These are phyloP conservation scores for Inonotus obliquus DNA, from an alignment of 1,284 basidiomycete genomes.

Conservation along the genomic window DNA sequence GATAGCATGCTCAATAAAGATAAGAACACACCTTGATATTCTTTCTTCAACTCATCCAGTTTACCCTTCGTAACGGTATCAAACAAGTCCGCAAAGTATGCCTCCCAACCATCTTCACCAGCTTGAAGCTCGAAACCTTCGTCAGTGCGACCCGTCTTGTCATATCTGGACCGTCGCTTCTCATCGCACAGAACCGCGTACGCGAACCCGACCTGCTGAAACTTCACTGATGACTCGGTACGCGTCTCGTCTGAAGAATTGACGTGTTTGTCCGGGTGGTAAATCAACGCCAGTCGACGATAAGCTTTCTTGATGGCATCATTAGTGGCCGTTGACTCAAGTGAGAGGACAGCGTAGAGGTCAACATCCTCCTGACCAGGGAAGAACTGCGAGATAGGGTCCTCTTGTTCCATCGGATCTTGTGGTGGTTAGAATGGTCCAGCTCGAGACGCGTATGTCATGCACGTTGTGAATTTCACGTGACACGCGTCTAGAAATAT, in stretches of 20 bases:
- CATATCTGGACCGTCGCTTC: conserved; percentile 70
- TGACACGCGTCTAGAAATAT: not conserved
- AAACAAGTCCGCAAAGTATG: conserved; percentile 88
- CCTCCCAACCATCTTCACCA: conserved; percentile 88
- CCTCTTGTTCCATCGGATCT: conserved; percentile 55
- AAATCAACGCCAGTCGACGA: conserved; percentile 73
- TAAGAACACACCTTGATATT: conserved; percentile 73
- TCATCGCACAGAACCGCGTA: conserved; percentile 84
- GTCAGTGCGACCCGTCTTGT: conserved; percentile 78
- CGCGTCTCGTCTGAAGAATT: conserved; percentile 55
- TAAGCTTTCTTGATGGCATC: conserved; percentile 83
- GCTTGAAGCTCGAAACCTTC: conserved; percentile 68
- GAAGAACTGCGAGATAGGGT: conserved; percentile 78
- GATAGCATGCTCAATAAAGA: not conserved
- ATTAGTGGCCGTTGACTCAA: conserved; percentile 46
- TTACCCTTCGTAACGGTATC: conserved; percentile 80
- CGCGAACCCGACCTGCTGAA: conserved; percentile 89
- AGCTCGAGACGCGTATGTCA: not conserved
- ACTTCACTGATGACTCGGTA: conserved; percentile 63
- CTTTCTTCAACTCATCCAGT: conserved; percentile 85
- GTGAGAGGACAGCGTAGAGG: conserved; percentile 69
- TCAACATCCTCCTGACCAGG: conserved; percentile 63
- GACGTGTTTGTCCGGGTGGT: conserved; percentile 88
- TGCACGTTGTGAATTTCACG: not conserved
- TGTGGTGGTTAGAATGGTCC: conserved; percentile 18